Percentiles rank a stretch among this genome's conserved stretches.
Conservation (phyloP, 2,329 filamentous ascomycete species). For the Hypoxylon sp. region DNA sequence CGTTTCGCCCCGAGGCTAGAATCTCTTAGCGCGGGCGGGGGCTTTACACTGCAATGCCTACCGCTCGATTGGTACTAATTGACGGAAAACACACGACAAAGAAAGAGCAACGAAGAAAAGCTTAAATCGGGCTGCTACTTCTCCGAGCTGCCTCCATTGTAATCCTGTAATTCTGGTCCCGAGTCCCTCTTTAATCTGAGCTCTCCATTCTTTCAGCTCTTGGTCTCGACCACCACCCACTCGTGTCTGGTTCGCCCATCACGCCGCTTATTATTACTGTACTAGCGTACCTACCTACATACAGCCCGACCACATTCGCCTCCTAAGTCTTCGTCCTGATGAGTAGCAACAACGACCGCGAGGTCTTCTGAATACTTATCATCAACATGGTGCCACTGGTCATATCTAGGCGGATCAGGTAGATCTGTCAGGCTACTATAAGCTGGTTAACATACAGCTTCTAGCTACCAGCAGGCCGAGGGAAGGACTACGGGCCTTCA, state of each 20-base stretch:
- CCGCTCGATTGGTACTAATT: neutral
- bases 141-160: constrained; percentile 25
- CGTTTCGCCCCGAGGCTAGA: constrained; percentile 31
- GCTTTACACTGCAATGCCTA: constrained; percentile 11
- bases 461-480: constrained; percentile 8
- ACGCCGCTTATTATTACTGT: constrained; percentile 24
- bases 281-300: constrained; percentile 13
- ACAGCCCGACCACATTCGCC: constrained; percentile 18
- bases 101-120: constrained; percentile 12
- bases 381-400: constrained; percentile 32
- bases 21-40: constrained; percentile 34
- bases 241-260: constrained; percentile 26
- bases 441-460: constrained; percentile 25
- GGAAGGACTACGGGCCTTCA: neutral
- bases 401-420: constrained; percentile 33
- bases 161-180: neutral
- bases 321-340: constrained; percentile 17
- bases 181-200: constrained; percentile 7
- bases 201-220: constrained; percentile 26
- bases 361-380: constrained; percentile 24
- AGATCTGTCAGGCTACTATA: constrained; percentile 36
- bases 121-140: constrained; percentile 37
- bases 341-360: constrained; percentile 33
- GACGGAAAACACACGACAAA: neutral
- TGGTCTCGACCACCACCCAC: constrained; percentile 28